phyloP scores from a whole-genome alignment of 1,284 basidiomycete genomes.

The Tetrapyrgos nigripes region DNA sequence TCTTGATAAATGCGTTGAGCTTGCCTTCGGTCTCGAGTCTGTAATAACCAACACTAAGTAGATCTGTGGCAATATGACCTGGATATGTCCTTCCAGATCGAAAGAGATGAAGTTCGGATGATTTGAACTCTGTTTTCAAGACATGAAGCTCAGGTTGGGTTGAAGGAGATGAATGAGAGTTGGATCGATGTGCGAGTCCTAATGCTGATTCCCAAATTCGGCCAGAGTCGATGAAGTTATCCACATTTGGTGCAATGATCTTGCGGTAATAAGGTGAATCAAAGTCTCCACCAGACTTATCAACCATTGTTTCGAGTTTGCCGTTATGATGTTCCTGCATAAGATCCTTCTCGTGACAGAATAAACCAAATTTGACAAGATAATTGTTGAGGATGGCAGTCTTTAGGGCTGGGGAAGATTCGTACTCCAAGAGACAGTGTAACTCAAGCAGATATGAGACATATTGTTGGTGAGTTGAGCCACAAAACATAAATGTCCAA shows the following conservation, averaged over 20 bases:
- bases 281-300: conserved; percentile 2
- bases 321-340: conserved; percentile 3
- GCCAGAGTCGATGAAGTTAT: neutral
- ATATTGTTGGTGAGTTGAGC: neutral
- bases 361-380: conserved; percentile 7
- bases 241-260: conserved; percentile 5
- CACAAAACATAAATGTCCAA: conserved; percentile 3
- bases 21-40: neutral
- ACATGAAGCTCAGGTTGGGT: neutral
- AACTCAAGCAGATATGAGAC: conserved; percentile 2
- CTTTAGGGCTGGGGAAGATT: neutral
- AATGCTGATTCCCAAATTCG: neutral
- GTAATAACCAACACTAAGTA: neutral
- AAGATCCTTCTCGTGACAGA: neutral
- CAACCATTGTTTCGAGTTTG: conserved; percentile 5
- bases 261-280: neutral
- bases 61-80: neutral
- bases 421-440: neutral
- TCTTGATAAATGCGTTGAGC: neutral
- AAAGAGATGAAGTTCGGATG: neutral
- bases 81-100: neutral
- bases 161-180: neutral
- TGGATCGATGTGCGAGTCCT: neutral
- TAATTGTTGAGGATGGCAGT: conserved; percentile 9
- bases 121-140: neutral